These are phyloP conservation scores for Suhomyces canberraensis DNA, from an alignment of 805 yeast species.

Conservation along the genomic window DNA sequence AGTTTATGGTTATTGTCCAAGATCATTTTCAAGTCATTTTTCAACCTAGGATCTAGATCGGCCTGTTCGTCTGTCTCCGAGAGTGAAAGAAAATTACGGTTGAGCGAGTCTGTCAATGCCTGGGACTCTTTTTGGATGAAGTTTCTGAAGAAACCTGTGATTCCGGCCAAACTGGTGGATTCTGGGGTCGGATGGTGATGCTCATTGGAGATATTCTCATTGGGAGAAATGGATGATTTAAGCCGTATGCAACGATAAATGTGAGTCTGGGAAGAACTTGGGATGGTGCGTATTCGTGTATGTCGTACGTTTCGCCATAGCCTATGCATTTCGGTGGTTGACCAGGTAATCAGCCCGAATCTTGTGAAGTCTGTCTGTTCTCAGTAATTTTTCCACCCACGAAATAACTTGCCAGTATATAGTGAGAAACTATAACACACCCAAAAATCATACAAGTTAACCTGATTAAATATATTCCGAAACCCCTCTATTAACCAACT, in stretches of 20 bases:
- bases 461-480: too few species aligned
- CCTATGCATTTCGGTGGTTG: too few species aligned
- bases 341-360: too few species aligned
- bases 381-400: too few species aligned
- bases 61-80: not conserved
- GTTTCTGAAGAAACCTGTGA: constrained; percentile 7
- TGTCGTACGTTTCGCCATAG: too few species aligned
- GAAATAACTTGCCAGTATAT: too few species aligned
- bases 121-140: constrained; percentile 11
- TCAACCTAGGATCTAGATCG: constrained; percentile 13
- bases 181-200: too few species aligned
- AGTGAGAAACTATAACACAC: too few species aligned
- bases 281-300: not conserved
- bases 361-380: too few species aligned
- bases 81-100: constrained; percentile 2
- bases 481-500: too few species aligned
- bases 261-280: not conserved
- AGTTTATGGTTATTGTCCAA: constrained; percentile 31
- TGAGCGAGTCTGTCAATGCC: constrained; percentile 8
- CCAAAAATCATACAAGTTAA: too few species aligned
- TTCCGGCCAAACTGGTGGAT: not conserved
- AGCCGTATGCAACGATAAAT: not conserved
- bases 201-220: not conserved
- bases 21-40: constrained; percentile 17
- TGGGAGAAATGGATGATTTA: too few species aligned